phyloP scores from a whole-genome alignment of 805 yeast species.

The Candida manassasensis region DNA sequence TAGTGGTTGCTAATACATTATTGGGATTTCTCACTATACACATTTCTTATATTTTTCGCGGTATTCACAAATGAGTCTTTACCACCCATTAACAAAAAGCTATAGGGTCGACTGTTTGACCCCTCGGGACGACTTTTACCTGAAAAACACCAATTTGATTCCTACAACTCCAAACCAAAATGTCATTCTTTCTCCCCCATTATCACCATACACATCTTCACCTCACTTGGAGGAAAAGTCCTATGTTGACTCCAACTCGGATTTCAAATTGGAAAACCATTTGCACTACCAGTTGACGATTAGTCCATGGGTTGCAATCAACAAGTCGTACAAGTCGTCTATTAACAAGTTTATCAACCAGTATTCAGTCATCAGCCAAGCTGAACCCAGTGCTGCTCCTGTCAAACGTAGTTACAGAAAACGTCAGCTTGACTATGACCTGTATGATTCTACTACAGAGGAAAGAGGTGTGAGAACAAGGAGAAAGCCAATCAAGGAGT shows the following conservation, averaged over 20 bases:
- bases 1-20: too few species aligned
- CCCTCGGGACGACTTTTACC: constrained; percentile 7
- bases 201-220: constrained; percentile 31
- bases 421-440: constrained; percentile 27
- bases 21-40: too few species aligned
- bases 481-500: constrained; percentile 37
- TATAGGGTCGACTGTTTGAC: constrained; percentile 9
- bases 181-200: constrained; percentile 44
- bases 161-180: constrained; percentile 7
- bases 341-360: constrained; percentile 46
- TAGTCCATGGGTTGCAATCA: constrained; percentile 44
- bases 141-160: neutral
- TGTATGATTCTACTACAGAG: constrained; percentile 12
- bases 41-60: too few species aligned
- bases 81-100: constrained; percentile 28
- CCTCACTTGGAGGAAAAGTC: constrained; percentile 10
- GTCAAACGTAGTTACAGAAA: constrained; percentile 13
- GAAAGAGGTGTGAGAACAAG: constrained; percentile 62
- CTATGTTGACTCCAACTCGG: constrained; percentile 17
- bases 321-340: constrained; percentile 46
- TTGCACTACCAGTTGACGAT: constrained; percentile 44
- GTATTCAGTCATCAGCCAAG: constrained; percentile 34
- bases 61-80: constrained; percentile 17
- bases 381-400: constrained; percentile 8
- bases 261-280: constrained; percentile 47